Evolutionary conservation across 306 rosid species (phyloP), one percentile per base, ranked within the genome.

Genomic region (Arachis stenosperma): DNA sequence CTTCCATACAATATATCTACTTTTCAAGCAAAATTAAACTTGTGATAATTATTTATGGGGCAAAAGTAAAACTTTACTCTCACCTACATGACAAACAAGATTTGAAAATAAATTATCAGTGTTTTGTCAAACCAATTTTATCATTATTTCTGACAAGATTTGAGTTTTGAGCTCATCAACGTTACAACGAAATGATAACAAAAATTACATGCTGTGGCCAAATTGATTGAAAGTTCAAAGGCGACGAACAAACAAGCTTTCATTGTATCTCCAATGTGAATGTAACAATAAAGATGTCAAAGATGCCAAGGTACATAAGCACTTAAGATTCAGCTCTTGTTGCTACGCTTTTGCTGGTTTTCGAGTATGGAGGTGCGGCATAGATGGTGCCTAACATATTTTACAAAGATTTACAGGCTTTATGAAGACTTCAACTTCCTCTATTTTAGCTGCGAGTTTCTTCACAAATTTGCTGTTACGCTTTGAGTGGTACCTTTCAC

Each of bases 371-470:
- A 17, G 22, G 22, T 17, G 22, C 22, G 36, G 61, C 67, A 41
- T 9, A 54, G 63, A 39, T 27, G 64, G 41, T 54, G 74, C 72
- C 60, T 60, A 50, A 63, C 65, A 61, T 61, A 46, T 15, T 63
- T 62, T 69, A 48, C 51, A 65, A 71, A 30, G 60, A 48, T 53
- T 61, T 43, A 53, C 53, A 54, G 71, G 53, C 68, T 30, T 30
- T 59, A 50, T 54, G 81, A 75, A 68, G 75, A 71, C 17, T 55
- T 61, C 66, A 67, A 47, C 61, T 30, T 66, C 39, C 56, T 50
- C 11, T 33, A 68, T 71, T 44, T 36, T 29, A 68, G 40, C n/a
- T n/a, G 29, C 46, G 66, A 60, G 11, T 78, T 78, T 43, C 79
- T 41, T 67, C 74, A 71, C n/a, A 59, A 22, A 41, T 47, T 59